A percentile compares a stretch with the other conserved stretches of the same genome.
Evolutionary conservation across 2,329 filamentous ascomycete species (phyloP).

Genomic region (Pseudocercospora fuligena): DNA sequence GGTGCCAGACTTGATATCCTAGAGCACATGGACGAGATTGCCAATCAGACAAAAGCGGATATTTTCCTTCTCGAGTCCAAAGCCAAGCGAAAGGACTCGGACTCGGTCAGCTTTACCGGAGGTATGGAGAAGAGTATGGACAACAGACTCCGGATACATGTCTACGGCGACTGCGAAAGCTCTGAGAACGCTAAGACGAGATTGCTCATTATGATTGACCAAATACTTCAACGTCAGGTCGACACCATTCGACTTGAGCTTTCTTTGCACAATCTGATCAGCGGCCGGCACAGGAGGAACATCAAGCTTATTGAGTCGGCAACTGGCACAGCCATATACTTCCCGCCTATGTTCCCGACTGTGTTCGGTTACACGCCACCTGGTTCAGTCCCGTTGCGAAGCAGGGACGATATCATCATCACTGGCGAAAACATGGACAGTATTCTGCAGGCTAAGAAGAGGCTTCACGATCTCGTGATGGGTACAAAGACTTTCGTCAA

Average conservation of each 20-base stretch:
- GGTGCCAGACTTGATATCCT: constrained; percentile 69
- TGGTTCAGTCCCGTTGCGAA: constrained; percentile 74
- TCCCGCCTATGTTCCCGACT: constrained; percentile 89
- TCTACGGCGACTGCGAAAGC: constrained; percentile 94
- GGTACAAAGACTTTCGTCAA: constrained; percentile 80
- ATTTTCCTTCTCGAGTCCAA: constrained; percentile 95
- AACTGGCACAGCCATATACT: constrained; percentile 96
- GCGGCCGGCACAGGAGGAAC: constrained; percentile 92
- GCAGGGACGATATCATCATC: constrained; percentile 90
- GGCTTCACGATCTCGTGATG: constrained; percentile 82
- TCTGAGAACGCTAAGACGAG: constrained; percentile 96
- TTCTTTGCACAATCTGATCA: constrained; percentile 87
- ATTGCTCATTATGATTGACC: constrained; percentile 95
- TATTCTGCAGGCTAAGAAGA: constrained; percentile 87
- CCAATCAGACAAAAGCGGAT: constrained; percentile 88
- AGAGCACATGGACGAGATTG: constrained; percentile 84
- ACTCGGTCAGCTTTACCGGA: constrained; percentile 76
- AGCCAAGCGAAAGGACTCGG: constrained; percentile 67
- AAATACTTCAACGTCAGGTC: constrained; percentile 76
- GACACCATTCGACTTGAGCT: constrained; percentile 83
- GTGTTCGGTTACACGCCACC: constrained; percentile 89
- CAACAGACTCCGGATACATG: constrained; percentile 87
- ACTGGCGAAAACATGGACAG: constrained; percentile 85
- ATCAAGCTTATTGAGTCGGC: constrained; percentile 97
- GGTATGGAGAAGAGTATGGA: constrained; percentile 81